These are phyloP conservation scores for Crucihimalaya himalaica DNA, from an alignment of 345 rosid species.

Conservation along the genomic window DNA sequence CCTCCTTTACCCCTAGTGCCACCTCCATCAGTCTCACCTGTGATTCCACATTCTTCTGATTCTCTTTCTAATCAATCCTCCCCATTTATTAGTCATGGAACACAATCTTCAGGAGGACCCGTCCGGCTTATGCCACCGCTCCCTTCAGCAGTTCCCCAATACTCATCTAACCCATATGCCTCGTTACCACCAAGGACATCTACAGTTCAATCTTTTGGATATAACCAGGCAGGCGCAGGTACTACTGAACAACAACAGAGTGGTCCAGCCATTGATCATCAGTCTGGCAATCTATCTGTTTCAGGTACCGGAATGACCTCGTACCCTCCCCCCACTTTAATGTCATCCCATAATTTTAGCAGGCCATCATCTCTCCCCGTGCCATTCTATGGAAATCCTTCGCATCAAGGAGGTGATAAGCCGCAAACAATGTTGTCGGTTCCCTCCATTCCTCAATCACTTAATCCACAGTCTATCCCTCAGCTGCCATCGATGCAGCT, in stretches of 20 bases:
- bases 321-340: constrained; percentile 61
- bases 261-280: constrained; percentile 55
- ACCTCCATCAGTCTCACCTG: constrained; percentile 64
- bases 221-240: constrained; percentile 58
- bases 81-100: constrained; percentile 47
- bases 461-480: constrained; percentile 49
- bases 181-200: constrained; percentile 58
- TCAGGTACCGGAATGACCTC: constrained; percentile 58
- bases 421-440: constrained; percentile 52
- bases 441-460: constrained; percentile 57
- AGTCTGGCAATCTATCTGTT: constrained; percentile 53
- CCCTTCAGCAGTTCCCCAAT: constrained; percentile 86
- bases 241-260: constrained; percentile 57
- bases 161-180: constrained; percentile 73
- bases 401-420: constrained; percentile 69
- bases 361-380: constrained; percentile 66
- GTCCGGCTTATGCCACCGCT: constrained; percentile 78
- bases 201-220: constrained; percentile 57
- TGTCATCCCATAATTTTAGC: constrained; percentile 68
- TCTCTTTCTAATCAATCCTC: constrained; percentile 51
- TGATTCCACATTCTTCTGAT: constrained; percentile 58
- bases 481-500: constrained; percentile 85
- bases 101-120: constrained; percentile 72
- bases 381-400: constrained; percentile 55
- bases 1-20: constrained; percentile 96